Conservation (phyloP, 148 eudicot genomes). For the Diospyros kaki region DNA sequence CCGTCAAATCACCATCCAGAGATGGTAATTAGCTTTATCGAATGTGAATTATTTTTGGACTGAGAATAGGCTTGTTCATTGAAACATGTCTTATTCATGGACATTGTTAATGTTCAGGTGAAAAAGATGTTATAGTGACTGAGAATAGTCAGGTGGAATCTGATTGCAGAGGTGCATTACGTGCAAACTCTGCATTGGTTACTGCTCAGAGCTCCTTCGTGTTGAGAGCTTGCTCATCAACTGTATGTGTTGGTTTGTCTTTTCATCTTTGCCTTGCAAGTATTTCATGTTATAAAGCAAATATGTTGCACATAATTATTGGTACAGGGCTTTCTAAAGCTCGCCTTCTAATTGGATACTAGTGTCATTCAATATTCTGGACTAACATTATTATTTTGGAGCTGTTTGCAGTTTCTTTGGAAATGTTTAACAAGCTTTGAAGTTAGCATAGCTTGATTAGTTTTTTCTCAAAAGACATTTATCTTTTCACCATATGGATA, state of each 20-base stretch:
- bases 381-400: not conserved
- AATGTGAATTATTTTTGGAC: not conserved
- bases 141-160: constrained; percentile 13
- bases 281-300: not conserved
- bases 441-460: not conserved
- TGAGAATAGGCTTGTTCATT: not conserved
- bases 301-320: not conserved
- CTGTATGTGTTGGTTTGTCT: constrained; percentile 42
- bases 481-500: not conserved
- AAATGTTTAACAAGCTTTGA: not conserved
- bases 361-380: not conserved
- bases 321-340: not conserved
- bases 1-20: constrained; percentile 24
- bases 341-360: not conserved
- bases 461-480: not conserved
- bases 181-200: constrained; percentile 1
- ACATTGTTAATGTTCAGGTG: constrained; percentile 33
- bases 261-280: not conserved
- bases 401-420: not conserved
- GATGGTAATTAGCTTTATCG: constrained; percentile 33
- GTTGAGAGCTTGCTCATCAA: constrained; percentile 34
- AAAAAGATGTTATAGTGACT: constrained; percentile 15
- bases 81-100: not conserved
- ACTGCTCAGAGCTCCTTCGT: constrained; percentile 19
- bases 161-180: constrained; percentile 5